Conservation (phyloP, 441 rosid genomes). For the Populus hybrid region DNA sequence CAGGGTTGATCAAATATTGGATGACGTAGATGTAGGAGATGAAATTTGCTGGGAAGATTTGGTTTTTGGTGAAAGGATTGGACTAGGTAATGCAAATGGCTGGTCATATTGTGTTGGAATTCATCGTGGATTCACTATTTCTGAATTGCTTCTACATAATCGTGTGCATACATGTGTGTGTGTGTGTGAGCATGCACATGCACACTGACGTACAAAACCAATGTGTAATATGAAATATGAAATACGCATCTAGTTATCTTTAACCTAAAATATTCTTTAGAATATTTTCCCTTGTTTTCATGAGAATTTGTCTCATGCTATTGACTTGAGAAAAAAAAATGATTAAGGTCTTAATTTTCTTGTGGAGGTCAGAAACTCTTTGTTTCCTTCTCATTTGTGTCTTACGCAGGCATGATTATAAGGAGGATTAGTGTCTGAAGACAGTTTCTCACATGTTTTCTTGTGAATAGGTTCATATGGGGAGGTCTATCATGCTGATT, state of each 20-base stretch:
- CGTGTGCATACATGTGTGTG: neutral
- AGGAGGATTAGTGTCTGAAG: neutral
- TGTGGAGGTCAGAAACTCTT: neutral
- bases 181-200: neutral
- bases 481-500: constrained; percentile 96
- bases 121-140: constrained; percentile 17
- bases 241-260: neutral
- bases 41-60: constrained; percentile 99
- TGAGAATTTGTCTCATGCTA: constrained; percentile 2
- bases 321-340: neutral
- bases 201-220: neutral
- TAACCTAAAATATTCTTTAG: neutral
- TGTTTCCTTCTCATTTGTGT: neutral
- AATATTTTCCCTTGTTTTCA: constrained; percentile 7
- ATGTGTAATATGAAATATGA: neutral
- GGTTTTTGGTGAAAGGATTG: constrained; percentile 96
- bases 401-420: neutral
- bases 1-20: constrained; percentile 64
- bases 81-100: constrained; percentile 68
- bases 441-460: neutral
- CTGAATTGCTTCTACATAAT: neutral
- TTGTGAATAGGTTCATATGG: constrained; percentile 80
- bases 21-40: constrained; percentile 92
- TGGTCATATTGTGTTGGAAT: constrained; percentile 17
- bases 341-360: neutral